Base-by-base conservation (phyloP, 2,329 filamentous ascomycete genomes). In the Cercospora nicotianae region DNA sequence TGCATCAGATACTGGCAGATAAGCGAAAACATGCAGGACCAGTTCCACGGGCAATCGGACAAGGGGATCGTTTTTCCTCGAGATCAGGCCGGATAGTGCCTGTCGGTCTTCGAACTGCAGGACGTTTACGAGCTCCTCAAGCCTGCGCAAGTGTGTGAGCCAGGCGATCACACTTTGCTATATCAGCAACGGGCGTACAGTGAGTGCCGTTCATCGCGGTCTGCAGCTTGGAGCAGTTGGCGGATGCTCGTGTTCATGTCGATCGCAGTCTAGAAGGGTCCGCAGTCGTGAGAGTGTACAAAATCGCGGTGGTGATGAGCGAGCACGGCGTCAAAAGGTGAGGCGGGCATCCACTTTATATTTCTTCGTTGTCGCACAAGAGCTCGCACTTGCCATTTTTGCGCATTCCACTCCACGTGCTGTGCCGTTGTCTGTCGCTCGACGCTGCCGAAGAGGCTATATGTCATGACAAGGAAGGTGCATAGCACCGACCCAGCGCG, bases 31-130 rank as follows among this genome's bases (percentile, higher is more conserved):
- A 5, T 75, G 68, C 20, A 76, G 72, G 5, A 79, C 72, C 7
- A 82, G 71, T 72, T 82, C 81, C 13, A 78, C 16, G 5, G 81
- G 80, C 39, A 82, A 68, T 0, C 42, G 67, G n/a, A 72, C 74
- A 33, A 82, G 63, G 36, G 80, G 75, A 67, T 82, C 80, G 58
- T 70, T 68, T 45, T 65, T 69, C 30, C 60, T 68, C 3, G 45
- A 60, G 9, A 74, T 67, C 9, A 70, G 26, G 2, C 20, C 5
- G 1, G 33, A 31, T 6, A 73, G 45, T 4, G 60, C 39, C 10
- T 51, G 33, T 20, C 69, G 42, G 31, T 73, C 73, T n/a, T 67
- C 51, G 23, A n/a, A 26, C n/a, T 8, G 53, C 23, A 73, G 51
- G 9, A 26, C 18, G 5, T 66, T 60, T 8, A 71, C 64, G 10